Percentiles rank a stretch among this genome's conserved stretches.
Conservation (phyloP, 768 basidiomycete genomes). For the Epithele typhae region DNA sequence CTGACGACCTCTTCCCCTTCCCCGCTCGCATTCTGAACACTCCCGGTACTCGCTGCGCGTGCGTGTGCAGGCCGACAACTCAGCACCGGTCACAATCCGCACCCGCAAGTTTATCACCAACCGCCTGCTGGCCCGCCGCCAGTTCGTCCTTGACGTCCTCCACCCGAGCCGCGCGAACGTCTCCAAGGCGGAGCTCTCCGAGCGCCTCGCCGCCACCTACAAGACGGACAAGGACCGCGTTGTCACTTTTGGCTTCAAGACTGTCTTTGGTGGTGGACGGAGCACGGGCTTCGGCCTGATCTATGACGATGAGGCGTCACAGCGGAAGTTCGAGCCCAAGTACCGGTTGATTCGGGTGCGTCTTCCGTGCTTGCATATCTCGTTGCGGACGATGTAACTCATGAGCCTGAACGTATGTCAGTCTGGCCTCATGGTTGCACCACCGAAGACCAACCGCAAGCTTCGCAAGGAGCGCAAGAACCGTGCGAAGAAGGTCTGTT, state of each 20-base stretch:
- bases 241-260: constrained; percentile 91
- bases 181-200: constrained; percentile 84
- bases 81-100: constrained; percentile 90
- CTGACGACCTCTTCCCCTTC: constrained; percentile 1
- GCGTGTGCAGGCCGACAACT: constrained; percentile 59
- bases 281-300: constrained; percentile 97
- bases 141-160: constrained; percentile 92
- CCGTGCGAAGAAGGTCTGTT: constrained; percentile 91
- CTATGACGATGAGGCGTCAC: constrained; percentile 92
- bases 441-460: constrained; percentile 90
- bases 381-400: background rate
- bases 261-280: constrained; percentile 96
- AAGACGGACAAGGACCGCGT: constrained; percentile 90
- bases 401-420: constrained; percentile 29
- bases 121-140: constrained; percentile 91
- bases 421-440: constrained; percentile 71
- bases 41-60: constrained; percentile 3
- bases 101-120: constrained; percentile 99
- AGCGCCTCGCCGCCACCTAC: constrained; percentile 90
- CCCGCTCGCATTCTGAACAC: background rate
- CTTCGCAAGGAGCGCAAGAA: constrained; percentile 99
- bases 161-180: constrained; percentile 96
- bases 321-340: constrained; percentile 97
- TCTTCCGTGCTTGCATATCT: background rate
- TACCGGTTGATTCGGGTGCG: constrained; percentile 91